phyloP scores from a whole-genome alignment of 441 rosid genomes.

The Eutrema salsugineum region DNA sequence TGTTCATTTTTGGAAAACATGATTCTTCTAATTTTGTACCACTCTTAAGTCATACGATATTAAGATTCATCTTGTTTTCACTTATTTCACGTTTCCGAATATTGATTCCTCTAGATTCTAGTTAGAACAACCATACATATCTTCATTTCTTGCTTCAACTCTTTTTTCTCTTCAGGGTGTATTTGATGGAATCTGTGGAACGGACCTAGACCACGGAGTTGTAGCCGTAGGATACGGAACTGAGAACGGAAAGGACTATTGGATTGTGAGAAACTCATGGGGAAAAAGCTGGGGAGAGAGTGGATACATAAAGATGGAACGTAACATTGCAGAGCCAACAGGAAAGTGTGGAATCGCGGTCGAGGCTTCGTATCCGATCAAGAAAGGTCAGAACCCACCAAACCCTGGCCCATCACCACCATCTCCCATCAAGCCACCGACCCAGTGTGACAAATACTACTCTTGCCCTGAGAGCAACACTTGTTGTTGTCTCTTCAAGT shows the following conservation, averaged over 20 bases:
- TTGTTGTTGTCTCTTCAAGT: slow-evolving; percentile 77
- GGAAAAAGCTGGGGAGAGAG: slow-evolving; percentile 82
- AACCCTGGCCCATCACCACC: slow-evolving; percentile 98
- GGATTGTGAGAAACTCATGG: slow-evolving; percentile 93
- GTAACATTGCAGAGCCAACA: slow-evolving; percentile 36
- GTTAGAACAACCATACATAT: background rate
- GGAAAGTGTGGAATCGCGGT: slow-evolving; percentile 93
- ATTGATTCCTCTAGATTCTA: background rate
- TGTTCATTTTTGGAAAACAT: too few relatives aligned
- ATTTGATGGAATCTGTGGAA: slow-evolving; percentile 70
- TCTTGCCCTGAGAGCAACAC: slow-evolving; percentile 70
- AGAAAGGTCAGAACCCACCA: slow-evolving; percentile 78
- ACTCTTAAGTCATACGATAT: too few relatives aligned
- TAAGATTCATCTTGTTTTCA: too few relatives aligned
- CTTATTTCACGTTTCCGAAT: background rate
- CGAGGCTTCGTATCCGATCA: slow-evolving; percentile 80
- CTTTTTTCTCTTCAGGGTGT: slow-evolving; percentile 45
- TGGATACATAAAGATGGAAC: slow-evolving; percentile 73
- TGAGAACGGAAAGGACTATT: slow-evolving; percentile 61
- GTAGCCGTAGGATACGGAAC: slow-evolving; percentile 84
- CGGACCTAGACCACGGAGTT: slow-evolving; percentile 81
- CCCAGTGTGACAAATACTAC: slow-evolving; percentile 60
- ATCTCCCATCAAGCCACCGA: slow-evolving; percentile 71
- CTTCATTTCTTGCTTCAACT: background rate
- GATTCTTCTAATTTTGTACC: background rate